These are phyloP conservation scores for Ambrosiella xylebori DNA, from an alignment of 2,329 filamentous ascomycete genomes.

Conservation along the genomic window DNA sequence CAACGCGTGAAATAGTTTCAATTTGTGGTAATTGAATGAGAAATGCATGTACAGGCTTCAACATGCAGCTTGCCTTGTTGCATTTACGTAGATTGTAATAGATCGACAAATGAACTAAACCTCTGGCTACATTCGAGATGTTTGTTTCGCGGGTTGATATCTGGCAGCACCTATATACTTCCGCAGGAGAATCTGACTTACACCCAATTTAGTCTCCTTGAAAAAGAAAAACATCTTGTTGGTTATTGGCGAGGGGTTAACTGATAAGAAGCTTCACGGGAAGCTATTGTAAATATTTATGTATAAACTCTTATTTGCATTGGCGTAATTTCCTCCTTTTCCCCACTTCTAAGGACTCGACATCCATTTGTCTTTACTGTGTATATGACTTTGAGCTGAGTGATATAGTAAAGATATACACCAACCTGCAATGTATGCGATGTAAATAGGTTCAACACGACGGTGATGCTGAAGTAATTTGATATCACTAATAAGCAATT, in stretches of 20 bases:
- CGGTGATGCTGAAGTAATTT: too few relatives aligned
- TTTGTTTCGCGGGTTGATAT: neutral
- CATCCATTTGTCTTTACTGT: too few relatives aligned
- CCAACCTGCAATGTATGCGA: too few relatives aligned
- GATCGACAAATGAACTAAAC: neutral
- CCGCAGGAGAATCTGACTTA: neutral
- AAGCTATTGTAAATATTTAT: neutral
- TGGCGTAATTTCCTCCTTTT: conserved; percentile 9
- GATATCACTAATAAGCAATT: too few relatives aligned
- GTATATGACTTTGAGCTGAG: too few relatives aligned
- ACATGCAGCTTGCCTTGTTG: neutral
- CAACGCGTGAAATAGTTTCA: neutral
- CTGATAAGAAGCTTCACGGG: neutral
- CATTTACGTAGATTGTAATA: neutral
- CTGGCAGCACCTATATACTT: too few relatives aligned
- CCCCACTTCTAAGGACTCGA: neutral
- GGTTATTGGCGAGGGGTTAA: neutral
- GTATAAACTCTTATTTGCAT: neutral
- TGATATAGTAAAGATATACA: too few relatives aligned
- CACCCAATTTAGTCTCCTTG: neutral
- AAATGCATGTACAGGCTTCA: neutral
- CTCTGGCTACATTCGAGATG: neutral
- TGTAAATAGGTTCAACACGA: too few relatives aligned
- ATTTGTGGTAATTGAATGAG: neutral
- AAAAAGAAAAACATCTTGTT: neutral